Evolutionary conservation across 2,329 filamentous ascomycete genomes (phyloP), one percentile per base, ranked within the genome.

Genomic region (Microdochium nivale): DNA sequence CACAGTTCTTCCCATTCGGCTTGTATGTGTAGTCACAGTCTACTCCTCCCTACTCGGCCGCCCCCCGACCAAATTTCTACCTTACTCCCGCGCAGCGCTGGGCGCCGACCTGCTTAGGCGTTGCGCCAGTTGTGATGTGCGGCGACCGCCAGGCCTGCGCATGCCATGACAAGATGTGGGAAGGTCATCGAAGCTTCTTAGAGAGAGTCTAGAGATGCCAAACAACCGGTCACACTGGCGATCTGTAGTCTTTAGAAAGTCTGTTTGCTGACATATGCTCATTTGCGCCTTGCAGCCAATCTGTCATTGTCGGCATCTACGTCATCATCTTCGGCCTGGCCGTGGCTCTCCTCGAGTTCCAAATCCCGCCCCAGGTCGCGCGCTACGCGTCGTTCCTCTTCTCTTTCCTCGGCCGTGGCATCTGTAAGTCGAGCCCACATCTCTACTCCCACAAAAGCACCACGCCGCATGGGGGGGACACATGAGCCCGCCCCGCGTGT

Each of bases 361-460:
- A 96, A 71, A 92, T 96, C 61, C 92, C 94, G 49, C 89, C 91
- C 54, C 91, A 96, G 68, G 79, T 96, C 51, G 87, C 90, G 53
- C 86, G 90, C 73, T 96, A 97, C 76, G 92, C 90, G 51, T 95
- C 90, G 11, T 99, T 99, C 78, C 85, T 97, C 71, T 97, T 97
- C 78, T 95, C 89, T 53, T 97, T 99, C 79, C 74, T 97, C 60
- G 94, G 94, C 55, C 90, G 94, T 66, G 94, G 94, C 71, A 78
- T 90, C 68, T 97, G 91, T 96, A 83, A 73, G 90, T 84, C 16
- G 55, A 37, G 4, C 9, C 32, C 47, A 47, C 33, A n/a, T 23
- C 23, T 23, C 25, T 47, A 49, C 40, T 44, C 32, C 32, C 14
- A 52, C 48, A 13, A 10, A 21, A 3, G 5, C n/a, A 21, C 32